phyloP scores from a whole-genome alignment of 371 early-diverging fungal genomes.

The Massospora cicadina region DNA sequence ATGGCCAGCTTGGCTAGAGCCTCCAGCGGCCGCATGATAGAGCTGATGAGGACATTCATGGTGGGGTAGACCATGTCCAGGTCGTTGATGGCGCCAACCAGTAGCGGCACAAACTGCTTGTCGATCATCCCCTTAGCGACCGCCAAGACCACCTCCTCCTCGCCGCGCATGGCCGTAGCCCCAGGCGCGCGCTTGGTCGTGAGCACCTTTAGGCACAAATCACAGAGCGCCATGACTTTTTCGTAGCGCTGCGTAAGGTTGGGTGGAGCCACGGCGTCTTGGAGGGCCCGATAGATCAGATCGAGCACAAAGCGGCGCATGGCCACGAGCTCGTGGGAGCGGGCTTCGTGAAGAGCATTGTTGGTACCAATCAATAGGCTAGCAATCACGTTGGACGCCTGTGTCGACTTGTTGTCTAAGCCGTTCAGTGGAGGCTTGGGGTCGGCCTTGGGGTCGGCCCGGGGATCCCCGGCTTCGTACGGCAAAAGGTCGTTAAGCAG shows the following conservation, averaged over 20 bases:
- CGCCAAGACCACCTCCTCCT: conserved; percentile 34
- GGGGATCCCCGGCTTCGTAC: conserved; percentile 20
- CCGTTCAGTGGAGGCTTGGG: not conserved
- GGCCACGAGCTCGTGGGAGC: conserved; percentile 32
- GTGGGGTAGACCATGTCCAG: conserved; percentile 82
- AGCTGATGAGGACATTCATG: conserved; percentile 45
- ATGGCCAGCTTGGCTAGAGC: conserved; percentile 70
- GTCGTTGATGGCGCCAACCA: conserved; percentile 63
- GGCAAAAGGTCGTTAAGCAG: conserved; percentile 42
- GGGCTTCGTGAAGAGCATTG: conserved; percentile 17
- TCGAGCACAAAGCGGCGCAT: conserved; percentile 50
- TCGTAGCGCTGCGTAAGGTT: conserved; percentile 44
- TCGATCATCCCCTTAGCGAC: conserved; percentile 79
- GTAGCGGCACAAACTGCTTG: conserved; percentile 57
- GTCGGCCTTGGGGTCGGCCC: not conserved
- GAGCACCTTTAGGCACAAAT: conserved; percentile 50
- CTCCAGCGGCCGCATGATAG: conserved; percentile 74
- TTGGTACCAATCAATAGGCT: conserved; percentile 11
- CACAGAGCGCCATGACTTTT: conserved; percentile 44
- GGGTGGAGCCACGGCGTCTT: conserved; percentile 31
- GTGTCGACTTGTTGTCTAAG: conserved; percentile 21
- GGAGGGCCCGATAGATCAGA: conserved; percentile 33
- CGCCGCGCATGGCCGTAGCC: conserved; percentile 18
- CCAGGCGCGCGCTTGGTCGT: conserved; percentile 18
- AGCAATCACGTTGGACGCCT: conserved; percentile 38